A percentile compares a stretch with the other conserved stretches of the same genome.
Conservation (phyloP, 2,329 filamentous ascomycete species). For the Chrysosporium keratinophilum region DNA sequence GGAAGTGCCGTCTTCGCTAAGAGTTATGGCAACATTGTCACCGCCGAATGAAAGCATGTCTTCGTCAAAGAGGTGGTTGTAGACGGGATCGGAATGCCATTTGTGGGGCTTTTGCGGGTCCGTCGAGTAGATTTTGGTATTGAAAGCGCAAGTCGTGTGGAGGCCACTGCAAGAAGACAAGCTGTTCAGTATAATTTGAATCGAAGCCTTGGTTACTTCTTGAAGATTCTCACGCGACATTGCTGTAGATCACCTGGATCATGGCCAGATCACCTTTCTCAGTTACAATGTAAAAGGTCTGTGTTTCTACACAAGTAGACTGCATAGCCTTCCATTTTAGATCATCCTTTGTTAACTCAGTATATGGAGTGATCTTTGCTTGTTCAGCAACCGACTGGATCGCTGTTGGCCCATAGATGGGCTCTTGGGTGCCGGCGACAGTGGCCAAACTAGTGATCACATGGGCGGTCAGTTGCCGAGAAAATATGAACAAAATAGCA, state of each 20-base stretch:
- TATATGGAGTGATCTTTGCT: conserved; percentile 65
- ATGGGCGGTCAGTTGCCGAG: conserved; percentile 43
- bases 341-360: conserved; percentile 65
- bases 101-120: conserved; percentile 62
- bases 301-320: conserved; percentile 83
- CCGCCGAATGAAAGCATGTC: conserved; percentile 76
- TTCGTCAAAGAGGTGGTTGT: conserved; percentile 72
- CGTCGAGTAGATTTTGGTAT: conserved; percentile 77
- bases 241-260: conserved; percentile 93
- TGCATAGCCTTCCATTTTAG: conserved; percentile 74
- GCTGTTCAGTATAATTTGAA: conserved; percentile 10
- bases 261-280: conserved; percentile 68
- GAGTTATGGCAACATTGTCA: conserved; percentile 70
- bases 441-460: conserved; percentile 46
- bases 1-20: conserved; percentile 69
- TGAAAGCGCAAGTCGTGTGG: conserved; percentile 86
- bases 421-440: conserved; percentile 91
- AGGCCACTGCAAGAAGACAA: conserved; percentile 54
- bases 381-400: conserved; percentile 79
- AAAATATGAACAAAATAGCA: conserved; percentile 12
- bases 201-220: neutral
- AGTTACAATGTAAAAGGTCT: conserved; percentile 82
- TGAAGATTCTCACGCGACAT: conserved; percentile 62
- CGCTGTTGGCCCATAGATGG: conserved; percentile 82
- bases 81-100: conserved; percentile 74